Percentiles rank a stretch among this genome's conserved stretches.
Conservation (phyloP, 2,329 filamentous ascomycete genomes). For the Dactylonectria macrodidyma region DNA sequence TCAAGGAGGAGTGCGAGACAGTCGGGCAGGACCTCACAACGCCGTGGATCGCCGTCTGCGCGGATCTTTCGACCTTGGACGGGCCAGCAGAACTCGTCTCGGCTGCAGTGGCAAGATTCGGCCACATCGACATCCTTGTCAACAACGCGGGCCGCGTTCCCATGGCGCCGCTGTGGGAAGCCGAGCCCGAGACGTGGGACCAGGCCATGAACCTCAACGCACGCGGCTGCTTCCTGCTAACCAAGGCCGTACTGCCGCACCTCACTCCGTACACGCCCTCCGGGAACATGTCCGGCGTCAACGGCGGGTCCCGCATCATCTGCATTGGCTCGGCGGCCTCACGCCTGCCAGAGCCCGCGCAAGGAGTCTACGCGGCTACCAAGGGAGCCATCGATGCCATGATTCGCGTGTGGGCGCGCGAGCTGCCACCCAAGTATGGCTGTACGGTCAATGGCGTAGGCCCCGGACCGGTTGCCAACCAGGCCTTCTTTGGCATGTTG, state of each 20-base stretch:
- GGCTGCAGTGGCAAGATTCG: not conserved
- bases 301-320: not conserved
- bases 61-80: not conserved
- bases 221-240: not conserved
- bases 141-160: not conserved
- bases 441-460: conserved; percentile 32
- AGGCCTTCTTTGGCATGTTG: not conserved
- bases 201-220: not conserved
- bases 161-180: not conserved
- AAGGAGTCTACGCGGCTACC: not conserved
- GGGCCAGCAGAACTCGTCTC: not conserved
- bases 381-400: not conserved
- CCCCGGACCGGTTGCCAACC: conserved; percentile 15
- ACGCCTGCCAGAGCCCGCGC: not conserved
- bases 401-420: not conserved
- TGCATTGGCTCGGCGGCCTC: not conserved
- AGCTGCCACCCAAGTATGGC: conserved; percentile 18
- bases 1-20: not conserved
- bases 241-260: not conserved
- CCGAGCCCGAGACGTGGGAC: not conserved
- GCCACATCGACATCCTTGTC: not conserved
- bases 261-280: not conserved
- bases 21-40: not conserved
- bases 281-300: not conserved
- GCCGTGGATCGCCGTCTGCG: not conserved